Evolutionary conservation across 1,284 basidiomycete genomes (phyloP).

Genomic region (Neotropicomus parvogracilis): DNA sequence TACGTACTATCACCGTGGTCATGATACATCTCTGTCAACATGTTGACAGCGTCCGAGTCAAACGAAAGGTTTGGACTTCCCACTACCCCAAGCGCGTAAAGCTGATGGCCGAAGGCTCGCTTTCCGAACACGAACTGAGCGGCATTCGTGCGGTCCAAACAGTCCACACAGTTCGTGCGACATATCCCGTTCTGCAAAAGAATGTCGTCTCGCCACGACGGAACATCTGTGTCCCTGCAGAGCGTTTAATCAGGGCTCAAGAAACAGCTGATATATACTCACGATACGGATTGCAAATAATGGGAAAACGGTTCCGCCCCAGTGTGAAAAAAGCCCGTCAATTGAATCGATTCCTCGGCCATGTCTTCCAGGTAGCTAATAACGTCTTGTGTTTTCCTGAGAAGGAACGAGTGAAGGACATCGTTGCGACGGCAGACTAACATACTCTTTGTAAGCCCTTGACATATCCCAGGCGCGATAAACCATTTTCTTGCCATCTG

Average conservation of each 20-base stretch:
- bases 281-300: slow-evolving; percentile 44
- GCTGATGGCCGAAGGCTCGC: slow-evolving; percentile 90
- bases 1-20: slow-evolving; percentile 88
- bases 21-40: slow-evolving; percentile 99
- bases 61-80: slow-evolving; percentile 83
- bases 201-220: slow-evolving; percentile 61
- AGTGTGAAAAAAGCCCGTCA: slow-evolving; percentile 93
- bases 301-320: slow-evolving; percentile 76
- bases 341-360: slow-evolving; percentile 89
- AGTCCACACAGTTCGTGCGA: slow-evolving; percentile 93
- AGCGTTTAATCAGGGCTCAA: background rate
- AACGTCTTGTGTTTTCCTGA: slow-evolving; percentile 90
- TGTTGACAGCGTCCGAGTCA: slow-evolving; percentile 94
- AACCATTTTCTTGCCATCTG: slow-evolving; percentile 80
- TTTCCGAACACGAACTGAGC: slow-evolving; percentile 98
- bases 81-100: slow-evolving; percentile 91
- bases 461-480: slow-evolving; percentile 98
- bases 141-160: slow-evolving; percentile 95
- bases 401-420: background rate
- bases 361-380: slow-evolving; percentile 95
- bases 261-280: slow-evolving; percentile 30
- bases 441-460: slow-evolving; percentile 81
- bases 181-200: slow-evolving; percentile 89
- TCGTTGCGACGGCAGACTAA: background rate
- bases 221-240: slow-evolving; percentile 16